Evolutionary conservation across 108 stramenopile species (phyloP), one percentile per base, ranked within the genome.

Genomic region (Ochromonas danica): DNA sequence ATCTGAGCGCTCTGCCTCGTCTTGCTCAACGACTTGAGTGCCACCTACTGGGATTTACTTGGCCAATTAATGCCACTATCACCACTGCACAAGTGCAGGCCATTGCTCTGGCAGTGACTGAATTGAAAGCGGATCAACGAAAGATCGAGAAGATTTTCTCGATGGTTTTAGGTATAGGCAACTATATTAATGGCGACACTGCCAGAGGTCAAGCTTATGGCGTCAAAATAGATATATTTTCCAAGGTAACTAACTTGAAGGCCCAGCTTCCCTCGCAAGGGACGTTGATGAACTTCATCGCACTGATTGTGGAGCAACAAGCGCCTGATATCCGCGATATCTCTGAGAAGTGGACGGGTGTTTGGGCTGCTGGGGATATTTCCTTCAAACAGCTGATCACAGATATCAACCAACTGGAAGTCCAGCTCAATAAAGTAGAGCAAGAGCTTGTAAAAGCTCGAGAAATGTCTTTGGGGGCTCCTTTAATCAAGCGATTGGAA

Each of bases 181-280:
- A 75, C 31, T 75, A 33, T 75, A 27, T 75, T 10, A 75, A 75
- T 36, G 72, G 72, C 17, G 51, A 57, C 30, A 33, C 72, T 6
- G 10, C 28, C 51, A 6, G 40, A 6, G 72, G 72, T 10, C 72
- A 75, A 36, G 72, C 72, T 27, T 60, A 75, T 36, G 72, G 72
- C 3, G 43, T 57, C 10, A 38, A 41, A 31, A 6, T 75, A 31
- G 72, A 75, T 36, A 42, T 75, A 6, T 75, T 75, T 33, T 6
- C 27, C 6, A 75, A 75, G 40, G 10, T 75, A 33, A 75, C 3
- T 36, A 75, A 27, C 14, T 41, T 75, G 72, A 57, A 75, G 27
- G 36, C 43, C 36, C 6, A 42, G 10, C 6, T 33, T 33, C 6
- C 51, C 31, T 6, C 17, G 51, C 36, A 60, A 41, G 45, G 72